Evolutionary conservation across 2,329 filamentous ascomycete genomes (phyloP).

Genomic region (Coleophoma crateriformis): DNA sequence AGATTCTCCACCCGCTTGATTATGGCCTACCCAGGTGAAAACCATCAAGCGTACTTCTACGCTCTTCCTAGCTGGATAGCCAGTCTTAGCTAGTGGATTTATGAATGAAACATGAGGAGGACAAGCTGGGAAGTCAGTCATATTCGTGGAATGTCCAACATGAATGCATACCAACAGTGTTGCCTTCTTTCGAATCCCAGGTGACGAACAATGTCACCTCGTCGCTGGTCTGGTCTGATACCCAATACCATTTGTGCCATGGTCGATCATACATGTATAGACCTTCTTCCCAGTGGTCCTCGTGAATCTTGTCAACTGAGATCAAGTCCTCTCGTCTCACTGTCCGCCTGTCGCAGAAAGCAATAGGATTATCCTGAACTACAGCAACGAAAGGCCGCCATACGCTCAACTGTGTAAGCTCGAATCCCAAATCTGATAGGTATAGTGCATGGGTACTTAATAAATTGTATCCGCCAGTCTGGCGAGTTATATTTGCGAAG

Average conservation of each 20-base stretch:
- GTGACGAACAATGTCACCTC: neutral
- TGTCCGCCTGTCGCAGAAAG: neutral
- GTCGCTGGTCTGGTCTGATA: neutral
- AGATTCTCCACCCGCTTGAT: too few relatives aligned
- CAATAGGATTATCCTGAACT: conserved; percentile 3
- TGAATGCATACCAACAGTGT: too few relatives aligned
- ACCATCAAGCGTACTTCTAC: neutral
- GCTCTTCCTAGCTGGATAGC: neutral
- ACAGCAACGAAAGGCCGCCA: neutral
- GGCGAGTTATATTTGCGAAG: neutral
- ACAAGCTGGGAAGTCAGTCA: too few relatives aligned
- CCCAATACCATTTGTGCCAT: neutral
- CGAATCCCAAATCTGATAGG: neutral
- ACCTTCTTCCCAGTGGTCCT: neutral
- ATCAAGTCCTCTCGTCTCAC: neutral
- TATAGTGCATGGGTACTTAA: neutral
- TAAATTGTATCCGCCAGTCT: neutral
- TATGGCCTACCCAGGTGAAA: too few relatives aligned
- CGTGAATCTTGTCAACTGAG: neutral
- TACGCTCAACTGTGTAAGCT: neutral
- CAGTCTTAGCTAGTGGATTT: neutral
- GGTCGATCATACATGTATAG: neutral
- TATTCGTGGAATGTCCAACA: too few relatives aligned
- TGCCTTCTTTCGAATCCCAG: neutral
- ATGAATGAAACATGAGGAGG: neutral